Evolutionary conservation across 306 rosid species (phyloP).

Genomic region (Acacia crassicarpa): DNA sequence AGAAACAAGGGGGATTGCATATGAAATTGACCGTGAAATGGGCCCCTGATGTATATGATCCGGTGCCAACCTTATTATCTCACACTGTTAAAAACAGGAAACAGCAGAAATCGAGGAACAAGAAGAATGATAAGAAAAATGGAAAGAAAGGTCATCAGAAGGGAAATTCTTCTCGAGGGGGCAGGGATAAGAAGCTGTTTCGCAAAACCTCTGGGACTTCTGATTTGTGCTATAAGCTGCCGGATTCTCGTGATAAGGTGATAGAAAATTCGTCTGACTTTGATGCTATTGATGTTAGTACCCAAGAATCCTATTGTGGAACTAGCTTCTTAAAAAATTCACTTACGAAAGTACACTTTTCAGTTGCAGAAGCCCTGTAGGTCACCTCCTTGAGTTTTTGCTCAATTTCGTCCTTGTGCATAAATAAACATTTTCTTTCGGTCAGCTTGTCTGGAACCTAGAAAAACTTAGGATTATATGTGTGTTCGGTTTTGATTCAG

Average conservation of each 20-base stretch:
- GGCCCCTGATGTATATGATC: constrained; percentile 94
- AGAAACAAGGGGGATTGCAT: constrained; percentile 37
- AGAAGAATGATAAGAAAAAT: constrained; percentile 54
- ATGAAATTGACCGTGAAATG: constrained; percentile 66
- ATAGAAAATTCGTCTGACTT: constrained; percentile 37
- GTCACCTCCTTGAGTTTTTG: constrained; percentile 15
- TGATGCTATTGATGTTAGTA: constrained; percentile 41
- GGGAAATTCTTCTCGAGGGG: constrained; percentile 50
- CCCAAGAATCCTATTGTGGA: constrained; percentile 57
- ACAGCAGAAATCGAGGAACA: constrained; percentile 65
- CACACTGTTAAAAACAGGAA: constrained; percentile 66
- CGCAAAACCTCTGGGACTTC: constrained; percentile 42
- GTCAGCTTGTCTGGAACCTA: background rate
- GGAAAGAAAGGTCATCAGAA: constrained; percentile 76
- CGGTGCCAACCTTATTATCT: constrained; percentile 53
- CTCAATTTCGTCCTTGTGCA: constrained; percentile 22
- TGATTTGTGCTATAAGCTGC: constrained; percentile 28
- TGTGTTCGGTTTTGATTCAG: background rate
- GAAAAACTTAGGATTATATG: background rate
- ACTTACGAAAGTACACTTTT: constrained; percentile 51
- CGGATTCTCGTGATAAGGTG: constrained; percentile 22
- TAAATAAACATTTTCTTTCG: constrained; percentile 36
- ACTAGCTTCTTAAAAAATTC: constrained; percentile 56
- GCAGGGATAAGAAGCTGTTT: constrained; percentile 61
- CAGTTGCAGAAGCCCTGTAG: constrained; percentile 71